phyloP scores from a whole-genome alignment of 495 filamentous ascomycete species.

The Stereocaulon alpinum region DNA sequence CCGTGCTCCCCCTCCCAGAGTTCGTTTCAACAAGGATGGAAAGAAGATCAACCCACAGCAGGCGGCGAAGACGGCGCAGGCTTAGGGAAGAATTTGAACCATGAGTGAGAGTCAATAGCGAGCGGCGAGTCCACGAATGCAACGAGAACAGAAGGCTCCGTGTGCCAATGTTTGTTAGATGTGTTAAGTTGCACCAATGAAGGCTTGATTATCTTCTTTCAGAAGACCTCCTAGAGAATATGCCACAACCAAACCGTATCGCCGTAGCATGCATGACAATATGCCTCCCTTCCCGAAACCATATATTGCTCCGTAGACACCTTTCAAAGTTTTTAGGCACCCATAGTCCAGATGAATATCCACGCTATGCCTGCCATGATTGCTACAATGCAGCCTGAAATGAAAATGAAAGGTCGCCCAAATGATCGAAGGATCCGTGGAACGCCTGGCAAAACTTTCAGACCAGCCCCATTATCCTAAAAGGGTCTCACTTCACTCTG shows the following conservation, averaged over 20 bases:
- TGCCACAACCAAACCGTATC: background rate
- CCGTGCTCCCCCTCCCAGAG: constrained; percentile 91
- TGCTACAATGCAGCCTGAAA: constrained; percentile 10
- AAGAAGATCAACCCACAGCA: constrained; percentile 98
- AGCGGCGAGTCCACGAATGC: background rate
- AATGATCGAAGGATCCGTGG: constrained; percentile 5
- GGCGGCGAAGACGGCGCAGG: constrained; percentile 54
- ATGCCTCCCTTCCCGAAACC: background rate
- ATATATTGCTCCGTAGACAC: background rate
- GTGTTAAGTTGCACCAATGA: background rate
- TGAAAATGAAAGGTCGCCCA: constrained; percentile 2
- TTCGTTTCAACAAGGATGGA: constrained; percentile 99
- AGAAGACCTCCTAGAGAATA: background rate
- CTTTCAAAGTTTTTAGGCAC: background rate
- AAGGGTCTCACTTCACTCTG: background rate
- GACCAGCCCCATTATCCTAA: background rate
- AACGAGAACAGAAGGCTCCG: background rate
- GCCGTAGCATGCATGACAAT: background rate
- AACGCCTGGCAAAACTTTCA: constrained; percentile 8
- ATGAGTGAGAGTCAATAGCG: background rate
- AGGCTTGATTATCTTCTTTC: background rate
- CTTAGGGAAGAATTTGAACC: constrained; percentile 16
- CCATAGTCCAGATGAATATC: constrained; percentile 5
- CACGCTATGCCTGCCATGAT: constrained; percentile 8
- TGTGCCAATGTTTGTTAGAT: background rate